Base-by-base conservation (phyloP, 805 yeast genomes). In the Cephaloascus albidus region DNA sequence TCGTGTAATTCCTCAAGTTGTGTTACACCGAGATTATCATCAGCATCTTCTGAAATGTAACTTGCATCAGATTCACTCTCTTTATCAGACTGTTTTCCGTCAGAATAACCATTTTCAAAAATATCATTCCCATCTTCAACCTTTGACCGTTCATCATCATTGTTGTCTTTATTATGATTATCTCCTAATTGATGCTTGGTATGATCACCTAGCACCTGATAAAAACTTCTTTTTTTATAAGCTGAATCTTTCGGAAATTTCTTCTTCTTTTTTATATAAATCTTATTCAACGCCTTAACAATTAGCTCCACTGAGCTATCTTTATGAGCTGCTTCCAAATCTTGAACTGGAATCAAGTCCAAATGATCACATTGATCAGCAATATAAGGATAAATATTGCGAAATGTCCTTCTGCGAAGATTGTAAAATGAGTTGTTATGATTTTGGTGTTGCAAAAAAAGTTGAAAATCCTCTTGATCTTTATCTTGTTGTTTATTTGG, bases 81-180 rank as follows among this genome's bases (percentile, higher is more conserved):
- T 23, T 23, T 12, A 23, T 23, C 6, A 8, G 28, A 8, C 12
- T 23, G 10, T 23, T 23, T 12, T 23, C 10, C 6, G 12, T 23
- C 12, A 8, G 28, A 23, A 12, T 8, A 12, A 23, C 12, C 12
- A 12, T 23, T 12, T 30, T 48, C 50, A 5, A 30, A 15, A 15
- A 12, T 40, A 15, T 37, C 40, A 1, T 28, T 18, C n/a, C n/a
- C n/a, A n/a, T n/a, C n/a, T n/a, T n/a, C n/a, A n/a, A n/a, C n/a
- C n/a, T n/a, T n/a, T n/a, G n/a, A n/a, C n/a, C n/a, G n/a, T 12
- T 34, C 37, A 32, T 33, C 37, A 12, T 20, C 31, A 16, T 20
- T 23, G 28, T 6, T 6, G 12, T 23, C 28, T 6, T 23, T 23
- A 23, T 23, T 6, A 12, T 23, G 6, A 8, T 23, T 12, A 23